Conservation (phyloP, 345 rosid species). For the Balakata baccata region DNA sequence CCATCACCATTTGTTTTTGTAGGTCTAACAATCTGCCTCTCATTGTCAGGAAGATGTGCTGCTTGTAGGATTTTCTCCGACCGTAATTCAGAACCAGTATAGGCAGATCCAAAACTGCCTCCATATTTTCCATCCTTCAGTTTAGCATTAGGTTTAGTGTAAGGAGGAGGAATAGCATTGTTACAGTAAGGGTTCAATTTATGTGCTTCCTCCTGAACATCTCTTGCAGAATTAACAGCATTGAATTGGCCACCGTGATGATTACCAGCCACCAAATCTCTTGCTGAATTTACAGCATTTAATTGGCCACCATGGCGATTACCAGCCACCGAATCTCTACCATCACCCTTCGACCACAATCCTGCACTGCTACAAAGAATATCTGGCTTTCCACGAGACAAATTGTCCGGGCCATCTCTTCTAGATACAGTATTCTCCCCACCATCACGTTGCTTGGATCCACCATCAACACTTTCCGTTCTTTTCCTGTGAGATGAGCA, state of each 20-base stretch:
- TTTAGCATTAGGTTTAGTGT: slow-evolving; percentile 51
- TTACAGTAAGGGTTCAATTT: slow-evolving; percentile 38
- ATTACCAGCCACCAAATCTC: slow-evolving; percentile 6
- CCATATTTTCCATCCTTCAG: slow-evolving; percentile 36
- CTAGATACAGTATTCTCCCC: slow-evolving; percentile 39
- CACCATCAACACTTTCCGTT: slow-evolving; percentile 26
- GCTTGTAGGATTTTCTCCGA: slow-evolving; percentile 32
- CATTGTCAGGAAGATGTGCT: slow-evolving; percentile 29
- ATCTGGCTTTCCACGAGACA: slow-evolving; percentile 25
- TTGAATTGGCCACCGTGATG: slow-evolving; percentile 27
- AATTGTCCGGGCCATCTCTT: slow-evolving; percentile 27
- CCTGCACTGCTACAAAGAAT: slow-evolving; percentile 25
- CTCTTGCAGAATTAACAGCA: slow-evolving; percentile 27
- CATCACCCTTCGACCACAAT: slow-evolving; percentile 26
- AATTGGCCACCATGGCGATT: neutral
- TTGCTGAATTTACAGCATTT: no score
- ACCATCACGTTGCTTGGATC: slow-evolving; percentile 30
- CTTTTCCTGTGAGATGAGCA: slow-evolving; percentile 43
- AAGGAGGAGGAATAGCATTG: slow-evolving; percentile 68
- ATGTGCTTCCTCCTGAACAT: slow-evolving; percentile 34
- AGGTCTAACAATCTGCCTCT: slow-evolving; percentile 24
- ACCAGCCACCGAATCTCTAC: slow-evolving; percentile 26
- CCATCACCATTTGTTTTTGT: slow-evolving; percentile 26
- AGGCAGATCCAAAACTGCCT: slow-evolving; percentile 28
- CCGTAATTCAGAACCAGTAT: slow-evolving; percentile 25